phyloP scores from a whole-genome alignment of 73 alveolate genomes.

The Stentor coeruleus region DNA sequence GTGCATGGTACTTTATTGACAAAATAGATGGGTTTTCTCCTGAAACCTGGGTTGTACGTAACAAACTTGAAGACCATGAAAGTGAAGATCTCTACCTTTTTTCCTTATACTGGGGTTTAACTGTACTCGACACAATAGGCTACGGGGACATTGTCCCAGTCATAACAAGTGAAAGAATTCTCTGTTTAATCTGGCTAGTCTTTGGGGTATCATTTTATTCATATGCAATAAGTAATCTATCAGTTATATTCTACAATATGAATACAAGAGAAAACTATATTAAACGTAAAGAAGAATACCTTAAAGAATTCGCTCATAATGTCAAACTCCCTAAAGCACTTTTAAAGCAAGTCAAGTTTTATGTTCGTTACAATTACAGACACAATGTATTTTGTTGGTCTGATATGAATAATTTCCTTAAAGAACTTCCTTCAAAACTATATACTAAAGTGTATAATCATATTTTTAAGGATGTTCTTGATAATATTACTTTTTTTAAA shows the following conservation, averaged over 20 bases:
- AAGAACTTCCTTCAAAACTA: conserved; percentile 46
- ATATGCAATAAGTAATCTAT: conserved; percentile 56
- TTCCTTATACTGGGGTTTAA: conserved; percentile 70
- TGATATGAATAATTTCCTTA: conserved; percentile 37
- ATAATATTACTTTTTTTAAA: conserved; percentile 36
- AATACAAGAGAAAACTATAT: conserved; percentile 42
- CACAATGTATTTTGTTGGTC: conserved; percentile 35
- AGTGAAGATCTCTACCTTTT: conserved; percentile 50
- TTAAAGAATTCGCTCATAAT: conserved; percentile 49
- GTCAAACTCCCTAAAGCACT: conserved; percentile 31
- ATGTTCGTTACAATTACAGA: conserved; percentile 36
- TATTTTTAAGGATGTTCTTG: conserved; percentile 40
- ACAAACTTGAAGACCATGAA: conserved; percentile 42
- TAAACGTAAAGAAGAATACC: conserved; percentile 39
- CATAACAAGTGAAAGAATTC: conserved; percentile 65
- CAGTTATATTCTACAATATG: conserved; percentile 51
- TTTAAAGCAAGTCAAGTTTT: conserved; percentile 33
- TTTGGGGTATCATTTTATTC: conserved; percentile 58
- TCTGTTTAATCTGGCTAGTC: conserved; percentile 47
- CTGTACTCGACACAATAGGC: conserved; percentile 75
- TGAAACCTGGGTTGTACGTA: conserved; percentile 36
- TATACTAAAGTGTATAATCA: conserved; percentile 40
- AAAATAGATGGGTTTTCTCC: conserved; percentile 24
- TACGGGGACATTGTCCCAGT: conserved; percentile 82
- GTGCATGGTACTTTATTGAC: conserved; percentile 40